Base-by-base conservation (phyloP, 768 basidiomycete genomes). In the Lyophyllum decastes region DNA sequence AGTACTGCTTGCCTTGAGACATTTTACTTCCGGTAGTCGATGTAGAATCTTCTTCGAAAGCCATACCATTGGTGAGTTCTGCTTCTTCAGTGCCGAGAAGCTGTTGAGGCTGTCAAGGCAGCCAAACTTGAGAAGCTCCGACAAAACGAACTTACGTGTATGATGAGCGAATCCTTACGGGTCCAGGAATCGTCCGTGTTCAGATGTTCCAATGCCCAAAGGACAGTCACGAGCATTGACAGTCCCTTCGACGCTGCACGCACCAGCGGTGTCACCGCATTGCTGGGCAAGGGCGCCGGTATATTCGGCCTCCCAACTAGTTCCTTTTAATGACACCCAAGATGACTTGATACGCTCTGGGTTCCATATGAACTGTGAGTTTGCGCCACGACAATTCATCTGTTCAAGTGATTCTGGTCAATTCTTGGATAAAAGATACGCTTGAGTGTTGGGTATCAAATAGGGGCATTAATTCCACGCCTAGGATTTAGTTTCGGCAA, bases 11-110 rank as follows among this genome's bases (percentile, higher is more conserved):
- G 72, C 74, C 61, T 68, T 66, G 27, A 76, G 56, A 1, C 48
- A 61, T 27, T 72, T 67, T 11, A 74, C 65, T 27, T 57, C 53
- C 5, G 73, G 74, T n/a, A 72, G 59, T 35, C 73, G 67, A 52
- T 76, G 73, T 10, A 76, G 46, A 19, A 74, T 70, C 49, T n/a
- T 74, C 73, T 54, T 76, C 74, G 52, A 76, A 74, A 0, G 67
- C 52, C n/a, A 55, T 38, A 4, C 58, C 59, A 49, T 60, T 41
- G 26, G 50, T 22, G 10, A 69, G 27, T 45, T 74, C 72, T 10
- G 60, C 59, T 14, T 66, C 40, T 21, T 60, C 55, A 8, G 72
- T 65, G 0, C 73, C 73, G 7, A 74, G 52, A 2, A 74, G 56
- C 72, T 74, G 27, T 10, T 1, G 41, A 45, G 14, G 54, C 52